Percentiles rank a stretch among this genome's conserved stretches.
These are phyloP conservation scores for Lactarius quietus DNA, from an alignment of 768 basidiomycete species.

Conservation along the genomic window DNA sequence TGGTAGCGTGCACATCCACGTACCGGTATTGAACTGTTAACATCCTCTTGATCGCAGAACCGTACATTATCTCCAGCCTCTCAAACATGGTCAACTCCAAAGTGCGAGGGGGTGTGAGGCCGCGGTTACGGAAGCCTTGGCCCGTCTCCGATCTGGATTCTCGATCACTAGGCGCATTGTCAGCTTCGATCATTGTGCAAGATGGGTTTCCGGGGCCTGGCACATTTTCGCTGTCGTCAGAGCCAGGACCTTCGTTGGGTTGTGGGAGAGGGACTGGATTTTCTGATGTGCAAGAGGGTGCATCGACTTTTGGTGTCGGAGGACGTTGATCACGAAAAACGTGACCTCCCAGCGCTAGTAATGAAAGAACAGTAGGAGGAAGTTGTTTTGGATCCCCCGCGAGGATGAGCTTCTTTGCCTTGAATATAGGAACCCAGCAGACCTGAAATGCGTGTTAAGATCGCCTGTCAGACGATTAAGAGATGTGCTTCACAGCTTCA, in stretches of 20 bases:
- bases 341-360: slow-evolving; percentile 39
- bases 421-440: slow-evolving; percentile 95
- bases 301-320: not conserved
- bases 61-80: slow-evolving; percentile 86
- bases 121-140: not conserved
- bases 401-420: slow-evolving; percentile 82
- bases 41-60: slow-evolving; percentile 77
- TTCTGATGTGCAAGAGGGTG: not conserved
- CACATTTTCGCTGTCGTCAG: not conserved
- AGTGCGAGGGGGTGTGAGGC: slow-evolving; percentile 59
- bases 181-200: not conserved
- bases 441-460: slow-evolving; percentile 41
- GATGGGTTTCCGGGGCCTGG: not conserved
- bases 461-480: not conserved
- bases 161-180: not conserved
- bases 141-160: not conserved
- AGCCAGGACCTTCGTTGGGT: not conserved
- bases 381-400: slow-evolving; percentile 97
- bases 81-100: slow-evolving; percentile 91
- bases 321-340: not conserved
- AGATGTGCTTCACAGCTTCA: slow-evolving; percentile 66
- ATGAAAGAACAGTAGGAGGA: slow-evolving; percentile 85
- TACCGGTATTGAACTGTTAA: slow-evolving; percentile 87
- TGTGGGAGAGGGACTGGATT: not conserved
- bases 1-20: slow-evolving; percentile 25